phyloP scores from a whole-genome alignment of 163 green algal genomes.

The Scenedesmus sp. region DNA sequence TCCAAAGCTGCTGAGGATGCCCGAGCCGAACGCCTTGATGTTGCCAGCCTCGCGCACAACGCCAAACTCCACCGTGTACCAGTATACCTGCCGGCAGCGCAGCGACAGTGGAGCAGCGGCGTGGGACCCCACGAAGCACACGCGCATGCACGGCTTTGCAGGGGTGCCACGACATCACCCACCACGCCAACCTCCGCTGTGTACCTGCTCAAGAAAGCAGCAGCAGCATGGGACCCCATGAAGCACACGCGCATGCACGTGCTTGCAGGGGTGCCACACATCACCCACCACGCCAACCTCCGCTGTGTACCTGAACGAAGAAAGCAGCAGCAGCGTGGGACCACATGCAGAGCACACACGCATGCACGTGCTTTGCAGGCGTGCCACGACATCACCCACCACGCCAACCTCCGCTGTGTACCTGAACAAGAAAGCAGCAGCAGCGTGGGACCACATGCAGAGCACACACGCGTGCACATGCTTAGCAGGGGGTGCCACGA shows the following conservation, averaged over 20 bases:
- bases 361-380: too few species aligned
- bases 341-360: too few species aligned
- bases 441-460: too few species aligned
- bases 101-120: background rate
- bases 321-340: too few species aligned
- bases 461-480: too few species aligned
- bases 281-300: conserved; percentile 95
- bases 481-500: too few species aligned
- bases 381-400: conserved; percentile 80
- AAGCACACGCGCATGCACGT: too few species aligned
- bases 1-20: conserved; percentile 89
- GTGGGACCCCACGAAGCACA: too few species aligned
- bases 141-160: too few species aligned
- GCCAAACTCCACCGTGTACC: conserved; percentile 97
- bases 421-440: conserved; percentile 59
- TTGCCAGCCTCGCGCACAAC: conserved; percentile 79
- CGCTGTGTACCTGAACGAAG: conserved; percentile 90
- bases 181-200: conserved; percentile 97
- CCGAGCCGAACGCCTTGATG: conserved; percentile 91
- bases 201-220: conserved; percentile 73
- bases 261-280: conserved; percentile 52
- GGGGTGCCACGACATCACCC: too few species aligned
- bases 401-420: conserved; percentile 97
- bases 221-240: too few species aligned
- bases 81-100: conserved; percentile 55